Evolutionary conservation across 208 protist species (phyloP), one percentile per base, ranked within the genome.

Genomic region (Herpetomonas tarakana): DNA sequence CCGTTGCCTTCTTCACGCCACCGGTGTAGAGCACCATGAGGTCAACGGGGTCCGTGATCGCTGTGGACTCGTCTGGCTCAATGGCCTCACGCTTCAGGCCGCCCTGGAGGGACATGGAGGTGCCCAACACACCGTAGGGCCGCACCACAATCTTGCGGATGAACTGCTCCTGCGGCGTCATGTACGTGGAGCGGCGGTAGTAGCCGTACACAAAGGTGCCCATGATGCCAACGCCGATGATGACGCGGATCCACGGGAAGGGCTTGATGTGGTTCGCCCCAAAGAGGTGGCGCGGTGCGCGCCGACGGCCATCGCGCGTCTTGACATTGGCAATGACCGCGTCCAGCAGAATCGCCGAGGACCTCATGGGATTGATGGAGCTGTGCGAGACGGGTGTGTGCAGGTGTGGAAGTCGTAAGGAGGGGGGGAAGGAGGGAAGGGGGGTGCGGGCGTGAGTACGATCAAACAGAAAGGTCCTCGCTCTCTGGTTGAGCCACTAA

Each of bases 91-190:
- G 81, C 28, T 74, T 62, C 30, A 91, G 61, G 2, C 64, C 62
- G 46, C 87, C 86, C 18, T 78, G 69, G 18, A 91, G 68, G 30
- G 76, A 78, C 84, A 96, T 91, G 61, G 86, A 76, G 21, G 61
- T 90, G 21, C 90, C 90, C 58, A 96, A 69, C 29, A 93, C 86
- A 26, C 90, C 90, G 61, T 96, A 92, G 12, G 86, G 90, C 18
- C 65, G 65, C 31, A 93, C 71, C 27, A 71, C 27, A 52, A 93
- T 82, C 74, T 91, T 91, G 39, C 72, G 76, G 21, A 92, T 61
- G 35, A 93, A 93, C 65, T 83, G 63, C 46, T 92, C 78, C 71
- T 86, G 69, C 21, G 78, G 78, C 9, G 87, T 69, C 9, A 86
- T 67, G 57, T 82, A 71, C 38, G 63, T 74, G 59, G 81, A 76